Evolutionary conservation across 768 basidiomycete genomes (phyloP).

Genomic region (Amylocystis lapponica): DNA sequence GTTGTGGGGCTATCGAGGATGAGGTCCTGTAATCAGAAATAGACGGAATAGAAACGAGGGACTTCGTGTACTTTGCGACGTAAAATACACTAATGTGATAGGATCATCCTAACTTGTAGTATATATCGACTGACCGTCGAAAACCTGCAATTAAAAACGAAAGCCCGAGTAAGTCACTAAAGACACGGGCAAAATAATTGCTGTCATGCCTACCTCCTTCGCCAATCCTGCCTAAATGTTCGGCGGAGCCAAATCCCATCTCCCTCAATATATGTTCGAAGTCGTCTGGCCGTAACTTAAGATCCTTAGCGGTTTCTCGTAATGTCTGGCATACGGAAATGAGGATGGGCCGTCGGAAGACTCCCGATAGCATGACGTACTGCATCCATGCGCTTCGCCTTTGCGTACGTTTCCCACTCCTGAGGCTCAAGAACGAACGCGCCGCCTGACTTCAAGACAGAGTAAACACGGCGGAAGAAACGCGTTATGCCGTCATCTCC

Average conservation of each 20-base stretch:
- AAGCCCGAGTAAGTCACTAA: too few species aligned
- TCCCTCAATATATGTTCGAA: slow-evolving; percentile 50
- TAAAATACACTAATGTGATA: too few species aligned
- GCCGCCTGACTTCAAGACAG: slow-evolving; percentile 56
- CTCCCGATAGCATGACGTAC: slow-evolving; percentile 26
- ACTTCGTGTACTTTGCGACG: too few species aligned
- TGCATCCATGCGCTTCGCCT: slow-evolving; percentile 64
- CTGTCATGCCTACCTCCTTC: slow-evolving; percentile 51
- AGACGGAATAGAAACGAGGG: too few species aligned
- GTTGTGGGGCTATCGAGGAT: too few species aligned
- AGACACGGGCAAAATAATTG: neutral
- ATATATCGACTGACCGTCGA: slow-evolving; percentile 57
- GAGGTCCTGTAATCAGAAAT: too few species aligned
- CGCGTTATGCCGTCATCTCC: slow-evolving; percentile 65
- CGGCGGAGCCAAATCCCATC: slow-evolving; percentile 55
- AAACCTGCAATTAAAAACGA: slow-evolving; percentile 43
- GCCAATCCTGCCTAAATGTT: slow-evolving; percentile 48
- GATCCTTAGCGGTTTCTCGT: slow-evolving; percentile 50
- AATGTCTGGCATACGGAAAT: slow-evolving; percentile 33
- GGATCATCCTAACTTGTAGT: slow-evolving; percentile 34
- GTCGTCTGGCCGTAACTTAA: slow-evolving; percentile 57
- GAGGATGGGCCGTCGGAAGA: neutral
- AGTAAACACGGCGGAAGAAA: slow-evolving; percentile 63
- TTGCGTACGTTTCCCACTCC: slow-evolving; percentile 77
- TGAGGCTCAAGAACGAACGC: slow-evolving; percentile 79